Percentiles rank a stretch among this genome's conserved stretches.
Conservation (phyloP, 495 filamentous ascomycete genomes). For the Staphylotrichum longicolle region DNA sequence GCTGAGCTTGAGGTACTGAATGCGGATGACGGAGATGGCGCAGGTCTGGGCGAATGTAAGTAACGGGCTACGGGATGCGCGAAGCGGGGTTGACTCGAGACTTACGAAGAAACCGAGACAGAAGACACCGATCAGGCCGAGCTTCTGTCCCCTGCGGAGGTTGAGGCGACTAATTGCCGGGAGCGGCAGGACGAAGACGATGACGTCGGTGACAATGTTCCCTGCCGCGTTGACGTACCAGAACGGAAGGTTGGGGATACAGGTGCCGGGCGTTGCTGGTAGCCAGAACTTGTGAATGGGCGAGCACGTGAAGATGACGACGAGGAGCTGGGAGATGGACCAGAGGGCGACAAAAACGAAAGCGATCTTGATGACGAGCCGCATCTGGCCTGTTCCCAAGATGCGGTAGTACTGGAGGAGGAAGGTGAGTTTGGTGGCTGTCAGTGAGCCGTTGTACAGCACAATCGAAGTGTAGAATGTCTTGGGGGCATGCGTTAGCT, state of each 20-base stretch:
- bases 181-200: slow-evolving; percentile 52
- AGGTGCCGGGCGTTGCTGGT: slow-evolving; percentile 29
- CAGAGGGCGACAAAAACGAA: slow-evolving; percentile 38
- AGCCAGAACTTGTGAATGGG: slow-evolving; percentile 45
- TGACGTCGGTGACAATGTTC: slow-evolving; percentile 53
- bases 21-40: slow-evolving; percentile 57
- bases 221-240: slow-evolving; percentile 51
- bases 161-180: slow-evolving; percentile 37
- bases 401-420: slow-evolving; percentile 46
- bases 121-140: slow-evolving; percentile 32
- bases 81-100: neutral
- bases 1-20: slow-evolving; percentile 49
- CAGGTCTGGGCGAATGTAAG: slow-evolving; percentile 37
- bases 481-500: slow-evolving; percentile 21
- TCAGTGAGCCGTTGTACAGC: slow-evolving; percentile 43
- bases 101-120: slow-evolving; percentile 36
- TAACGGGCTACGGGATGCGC: neutral
- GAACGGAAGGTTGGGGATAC: slow-evolving; percentile 45
- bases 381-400: slow-evolving; percentile 34
- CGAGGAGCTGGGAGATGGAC: slow-evolving; percentile 43
- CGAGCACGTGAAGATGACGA: slow-evolving; percentile 40
- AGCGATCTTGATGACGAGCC: slow-evolving; percentile 28
- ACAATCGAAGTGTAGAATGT: slow-evolving; percentile 45
- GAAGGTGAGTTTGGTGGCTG: slow-evolving; percentile 44
- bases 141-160: slow-evolving; percentile 29